These are phyloP conservation scores for Eryngium alpinum DNA, from an alignment of 140 eudicot genomes.

Conservation along the genomic window DNA sequence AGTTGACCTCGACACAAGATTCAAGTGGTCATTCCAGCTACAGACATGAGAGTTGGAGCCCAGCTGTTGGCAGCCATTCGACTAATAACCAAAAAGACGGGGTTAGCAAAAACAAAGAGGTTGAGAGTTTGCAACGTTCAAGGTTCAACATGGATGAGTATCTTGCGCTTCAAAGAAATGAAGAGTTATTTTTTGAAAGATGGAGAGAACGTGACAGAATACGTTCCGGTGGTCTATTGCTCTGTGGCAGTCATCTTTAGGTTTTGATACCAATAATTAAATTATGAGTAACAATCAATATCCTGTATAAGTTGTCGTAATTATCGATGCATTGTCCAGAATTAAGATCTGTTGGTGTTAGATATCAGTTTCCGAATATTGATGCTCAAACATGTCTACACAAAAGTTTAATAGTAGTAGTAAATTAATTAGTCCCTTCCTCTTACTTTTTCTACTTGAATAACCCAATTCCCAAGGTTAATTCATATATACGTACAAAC, in stretches of 20 bases:
- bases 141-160: slow-evolving; percentile 46
- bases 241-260: slow-evolving; percentile 35
- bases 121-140: slow-evolving; percentile 9
- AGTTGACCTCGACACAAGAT: slow-evolving; percentile 30
- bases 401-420: no score
- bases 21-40: slow-evolving; percentile 38
- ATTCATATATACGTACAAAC: no score
- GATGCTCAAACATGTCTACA: no score
- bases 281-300: background rate
- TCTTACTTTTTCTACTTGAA: no score
- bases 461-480: no score
- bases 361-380: no score
- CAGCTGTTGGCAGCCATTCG: slow-evolving; percentile 31
- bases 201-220: slow-evolving; percentile 50
- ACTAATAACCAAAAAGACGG: slow-evolving; percentile 13
- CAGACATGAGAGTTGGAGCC: slow-evolving; percentile 69
- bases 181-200: slow-evolving; percentile 48
- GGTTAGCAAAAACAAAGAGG: slow-evolving; percentile 21
- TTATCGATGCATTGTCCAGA: background rate
- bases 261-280: background rate
- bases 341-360: no score
- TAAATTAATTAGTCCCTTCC: no score
- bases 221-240: slow-evolving; percentile 50
- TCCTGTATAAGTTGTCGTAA: background rate
- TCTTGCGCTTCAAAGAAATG: slow-evolving; percentile 32